Conservation (phyloP, 305 asterid genomes). For the Solanum aculeatissimum region DNA sequence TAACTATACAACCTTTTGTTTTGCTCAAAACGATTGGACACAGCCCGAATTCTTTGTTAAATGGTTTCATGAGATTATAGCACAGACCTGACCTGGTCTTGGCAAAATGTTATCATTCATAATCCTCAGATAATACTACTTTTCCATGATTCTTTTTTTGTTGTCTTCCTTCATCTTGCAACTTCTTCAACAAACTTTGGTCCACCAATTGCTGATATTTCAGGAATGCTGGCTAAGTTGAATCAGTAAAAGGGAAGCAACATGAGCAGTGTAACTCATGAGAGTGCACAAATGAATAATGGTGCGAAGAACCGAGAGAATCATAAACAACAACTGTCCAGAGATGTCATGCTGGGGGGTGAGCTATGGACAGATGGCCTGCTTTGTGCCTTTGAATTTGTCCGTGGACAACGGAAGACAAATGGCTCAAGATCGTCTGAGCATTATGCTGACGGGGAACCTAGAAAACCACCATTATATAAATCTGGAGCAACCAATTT, state of each 20-base stretch:
- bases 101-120: neutral
- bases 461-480: neutral
- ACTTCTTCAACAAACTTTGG: neutral
- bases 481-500: neutral
- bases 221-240: neutral
- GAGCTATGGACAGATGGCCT: constrained; percentile 43
- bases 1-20: neutral
- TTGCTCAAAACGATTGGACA: neutral
- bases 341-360: constrained; percentile 24
- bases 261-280: constrained; percentile 8
- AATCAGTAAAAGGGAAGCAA: neutral
- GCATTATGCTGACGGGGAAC: neutral
- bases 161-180: neutral
- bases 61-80: neutral
- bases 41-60: neutral
- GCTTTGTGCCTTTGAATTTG: constrained; percentile 44
- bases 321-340: constrained; percentile 17
- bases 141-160: neutral
- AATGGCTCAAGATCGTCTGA: neutral
- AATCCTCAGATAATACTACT: neutral
- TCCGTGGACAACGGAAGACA: constrained; percentile 19
- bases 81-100: neutral
- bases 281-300: constrained; percentile 12
- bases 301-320: constrained; percentile 17
- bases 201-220: neutral